These are phyloP conservation scores for Huntiella omanensis DNA, from an alignment of 2,329 filamentous ascomycete genomes.

Conservation along the genomic window DNA sequence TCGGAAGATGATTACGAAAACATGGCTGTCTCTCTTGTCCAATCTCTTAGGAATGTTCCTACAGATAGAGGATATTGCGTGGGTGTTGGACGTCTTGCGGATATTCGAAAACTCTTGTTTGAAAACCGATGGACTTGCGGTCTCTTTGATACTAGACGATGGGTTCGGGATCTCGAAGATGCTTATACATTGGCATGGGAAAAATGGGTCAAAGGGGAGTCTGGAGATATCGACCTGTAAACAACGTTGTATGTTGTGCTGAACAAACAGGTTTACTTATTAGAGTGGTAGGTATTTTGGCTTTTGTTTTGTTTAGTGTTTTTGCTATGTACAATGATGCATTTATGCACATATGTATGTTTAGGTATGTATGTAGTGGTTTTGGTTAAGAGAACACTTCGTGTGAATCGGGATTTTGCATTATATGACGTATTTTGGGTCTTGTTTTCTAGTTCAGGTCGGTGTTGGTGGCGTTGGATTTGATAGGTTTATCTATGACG, in stretches of 20 bases:
- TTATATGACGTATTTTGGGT: too few species aligned
- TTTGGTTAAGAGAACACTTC: too few species aligned
- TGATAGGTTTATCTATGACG: too few species aligned
- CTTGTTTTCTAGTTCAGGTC: too few species aligned
- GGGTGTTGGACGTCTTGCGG: conserved; percentile 50
- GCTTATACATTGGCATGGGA: conserved; percentile 82
- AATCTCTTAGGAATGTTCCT: conserved; percentile 39
- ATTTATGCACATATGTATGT: neutral
- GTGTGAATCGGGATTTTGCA: too few species aligned
- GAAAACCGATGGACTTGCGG: conserved; percentile 69
- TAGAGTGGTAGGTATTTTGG: neutral
- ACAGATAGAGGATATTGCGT: conserved; percentile 27
- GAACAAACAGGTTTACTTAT: neutral
- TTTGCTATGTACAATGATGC: neutral
- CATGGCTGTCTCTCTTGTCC: conserved; percentile 49
- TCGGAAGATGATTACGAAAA: conserved; percentile 74
- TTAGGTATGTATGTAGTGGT: neutral
- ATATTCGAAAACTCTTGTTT: conserved; percentile 67
- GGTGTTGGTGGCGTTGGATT: too few species aligned
- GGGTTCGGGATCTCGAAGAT: conserved; percentile 75
- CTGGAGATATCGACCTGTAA: conserved; percentile 79
- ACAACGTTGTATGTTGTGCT: neutral
- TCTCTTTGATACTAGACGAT: conserved; percentile 77
- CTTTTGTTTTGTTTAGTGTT: neutral
- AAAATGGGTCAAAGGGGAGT: conserved; percentile 66